Conservation (phyloP, 768 basidiomycete species). For the Trametes cubensis region DNA sequence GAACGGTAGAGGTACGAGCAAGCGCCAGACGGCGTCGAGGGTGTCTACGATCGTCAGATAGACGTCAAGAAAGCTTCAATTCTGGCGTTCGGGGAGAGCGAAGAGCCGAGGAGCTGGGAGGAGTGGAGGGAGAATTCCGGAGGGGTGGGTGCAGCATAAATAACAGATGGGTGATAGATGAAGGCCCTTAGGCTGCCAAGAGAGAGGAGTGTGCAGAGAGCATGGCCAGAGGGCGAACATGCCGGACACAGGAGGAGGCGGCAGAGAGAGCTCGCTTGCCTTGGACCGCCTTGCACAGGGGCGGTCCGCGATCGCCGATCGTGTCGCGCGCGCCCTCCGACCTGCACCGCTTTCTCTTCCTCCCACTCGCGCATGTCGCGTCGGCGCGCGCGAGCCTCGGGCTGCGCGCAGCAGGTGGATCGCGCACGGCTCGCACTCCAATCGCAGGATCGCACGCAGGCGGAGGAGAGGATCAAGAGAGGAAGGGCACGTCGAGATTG, state of each 20-base stretch:
- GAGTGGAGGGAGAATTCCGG: conserved; percentile 5
- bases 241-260: conserved; percentile 4
- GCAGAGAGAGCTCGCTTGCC: neutral
- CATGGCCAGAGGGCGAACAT: neutral
- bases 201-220: neutral
- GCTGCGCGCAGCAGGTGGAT: too few species aligned
- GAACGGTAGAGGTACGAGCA: neutral
- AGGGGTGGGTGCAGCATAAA: neutral
- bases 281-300: neutral
- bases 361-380: neutral
- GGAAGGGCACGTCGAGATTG: neutral
- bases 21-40: too few species aligned
- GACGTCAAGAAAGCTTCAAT: too few species aligned
- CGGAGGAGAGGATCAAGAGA: neutral
- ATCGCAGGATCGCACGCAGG: neutral
- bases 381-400: neutral
- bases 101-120: neutral
- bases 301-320: conserved; percentile 20
- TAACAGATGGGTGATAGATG: neutral
- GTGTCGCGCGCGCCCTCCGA: neutral
- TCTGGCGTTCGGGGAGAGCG: too few species aligned
- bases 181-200: neutral
- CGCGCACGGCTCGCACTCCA: neutral
- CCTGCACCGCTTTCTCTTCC: neutral
- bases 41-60: too few species aligned